Conservation (phyloP, 1,139 yeast genomes). For the Diutina pseudorugosa region DNA sequence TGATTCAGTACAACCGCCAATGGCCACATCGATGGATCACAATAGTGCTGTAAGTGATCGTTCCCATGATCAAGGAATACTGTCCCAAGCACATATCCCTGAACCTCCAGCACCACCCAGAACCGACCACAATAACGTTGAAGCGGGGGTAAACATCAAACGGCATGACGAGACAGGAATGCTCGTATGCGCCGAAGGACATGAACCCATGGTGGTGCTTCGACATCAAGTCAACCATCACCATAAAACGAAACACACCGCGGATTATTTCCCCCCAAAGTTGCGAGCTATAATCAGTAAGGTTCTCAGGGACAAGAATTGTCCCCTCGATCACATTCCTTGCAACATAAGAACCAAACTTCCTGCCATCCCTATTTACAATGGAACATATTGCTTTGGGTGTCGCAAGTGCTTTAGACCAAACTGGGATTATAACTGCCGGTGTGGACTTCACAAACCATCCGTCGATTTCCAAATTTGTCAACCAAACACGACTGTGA, state of each 20-base stretch:
- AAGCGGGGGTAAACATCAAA: background rate
- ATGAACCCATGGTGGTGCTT: background rate
- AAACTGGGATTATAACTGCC: no score
- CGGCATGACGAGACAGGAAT: background rate
- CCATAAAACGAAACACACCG: background rate
- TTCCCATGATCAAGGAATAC: no score
- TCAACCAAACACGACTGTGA: no score
- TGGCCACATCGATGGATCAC: no score
- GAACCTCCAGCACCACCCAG: no score
- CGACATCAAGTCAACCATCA: background rate
- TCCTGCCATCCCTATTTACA: background rate
- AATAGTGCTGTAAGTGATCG: no score
- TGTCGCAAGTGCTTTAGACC: no score
- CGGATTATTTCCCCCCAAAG: background rate
- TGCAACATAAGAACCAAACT: background rate
- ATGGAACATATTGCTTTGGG: background rate
- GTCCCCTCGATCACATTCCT: background rate
- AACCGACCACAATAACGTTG: background rate
- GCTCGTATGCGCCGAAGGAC: background rate
- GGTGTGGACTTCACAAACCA: no score
- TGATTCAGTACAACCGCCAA: no score
- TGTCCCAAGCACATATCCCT: no score
- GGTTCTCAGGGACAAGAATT: background rate
- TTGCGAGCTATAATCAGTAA: background rate
- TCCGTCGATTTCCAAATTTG: no score